Evolutionary conservation across 371 early-diverging fungal species (phyloP).

Genomic region (Lichtheimia corymbifera): DNA sequence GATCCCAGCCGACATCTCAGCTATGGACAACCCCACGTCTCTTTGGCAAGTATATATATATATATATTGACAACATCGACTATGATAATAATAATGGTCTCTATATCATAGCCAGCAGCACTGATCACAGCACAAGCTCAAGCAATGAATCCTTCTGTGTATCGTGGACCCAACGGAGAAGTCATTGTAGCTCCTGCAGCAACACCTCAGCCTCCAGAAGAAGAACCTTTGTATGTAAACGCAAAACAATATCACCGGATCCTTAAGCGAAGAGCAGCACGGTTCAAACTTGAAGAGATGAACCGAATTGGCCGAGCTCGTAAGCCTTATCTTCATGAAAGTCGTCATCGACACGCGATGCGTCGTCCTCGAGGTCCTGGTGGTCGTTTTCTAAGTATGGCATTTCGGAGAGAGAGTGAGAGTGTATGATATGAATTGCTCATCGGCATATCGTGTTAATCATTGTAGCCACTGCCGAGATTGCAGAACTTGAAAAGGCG

Average conservation of each 20-base stretch:
- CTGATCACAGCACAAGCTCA: slow-evolving; percentile 36
- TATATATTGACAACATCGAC: neutral
- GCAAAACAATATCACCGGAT: slow-evolving; percentile 93
- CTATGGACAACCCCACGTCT: neutral
- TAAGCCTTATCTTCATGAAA: slow-evolving; percentile 94
- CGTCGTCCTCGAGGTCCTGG: slow-evolving; percentile 93
- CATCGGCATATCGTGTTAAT: neutral
- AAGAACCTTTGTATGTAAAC: slow-evolving; percentile 91
- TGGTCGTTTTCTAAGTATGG: slow-evolving; percentile 77
- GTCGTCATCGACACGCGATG: slow-evolving; percentile 97
- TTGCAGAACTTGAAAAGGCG: slow-evolving; percentile 48
- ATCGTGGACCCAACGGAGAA: slow-evolving; percentile 22
- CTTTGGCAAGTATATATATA: slow-evolving; percentile 8
- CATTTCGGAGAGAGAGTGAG: neutral
- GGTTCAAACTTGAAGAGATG: slow-evolving; percentile 66
- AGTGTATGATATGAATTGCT: neutral
- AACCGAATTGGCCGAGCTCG: slow-evolving; percentile 60
- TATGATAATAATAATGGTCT: neutral
- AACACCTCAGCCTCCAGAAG: slow-evolving; percentile 37
- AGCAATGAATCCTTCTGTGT: slow-evolving; percentile 22
- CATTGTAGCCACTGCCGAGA: slow-evolving; percentile 50
- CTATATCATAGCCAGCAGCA: slow-evolving; percentile 18
- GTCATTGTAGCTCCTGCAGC: slow-evolving; percentile 19
- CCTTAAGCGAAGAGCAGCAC: slow-evolving; percentile 81
- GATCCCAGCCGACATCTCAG: slow-evolving; percentile 15